Percentiles rank a stretch among this genome's conserved stretches.
Evolutionary conservation across 495 filamentous ascomycete species (phyloP).

Genomic region (Cladorrhinum samala): DNA sequence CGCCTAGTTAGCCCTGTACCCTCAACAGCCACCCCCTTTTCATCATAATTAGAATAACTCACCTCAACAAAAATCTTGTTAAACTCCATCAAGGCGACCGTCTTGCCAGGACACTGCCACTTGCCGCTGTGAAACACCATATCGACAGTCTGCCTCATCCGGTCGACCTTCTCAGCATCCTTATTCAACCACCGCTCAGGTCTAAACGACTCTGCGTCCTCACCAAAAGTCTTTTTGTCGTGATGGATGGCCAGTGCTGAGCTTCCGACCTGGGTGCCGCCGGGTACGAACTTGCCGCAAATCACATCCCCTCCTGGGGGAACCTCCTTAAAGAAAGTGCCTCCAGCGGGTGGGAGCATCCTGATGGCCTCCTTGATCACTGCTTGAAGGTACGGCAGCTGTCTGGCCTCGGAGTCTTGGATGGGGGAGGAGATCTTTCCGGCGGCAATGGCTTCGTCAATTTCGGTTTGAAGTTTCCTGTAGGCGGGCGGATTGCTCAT

Average conservation of each 20-base stretch:
- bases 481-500: conserved; percentile 43
- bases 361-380: conserved; percentile 41
- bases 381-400: conserved; percentile 40
- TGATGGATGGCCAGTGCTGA: conserved; percentile 18
- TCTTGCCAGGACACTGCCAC: conserved; percentile 32
- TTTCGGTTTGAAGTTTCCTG: conserved; percentile 49
- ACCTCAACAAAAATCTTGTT: conserved; percentile 51
- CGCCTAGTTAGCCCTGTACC: too few relatives aligned
- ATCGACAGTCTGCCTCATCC: conserved; percentile 30
- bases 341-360: conserved; percentile 34
- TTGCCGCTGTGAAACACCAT: conserved; percentile 33
- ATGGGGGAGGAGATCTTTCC: conserved; percentile 28
- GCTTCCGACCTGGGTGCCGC: conserved; percentile 41
- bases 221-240: conserved; percentile 31
- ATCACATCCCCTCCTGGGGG: conserved; percentile 45
- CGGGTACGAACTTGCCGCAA: conserved; percentile 44
- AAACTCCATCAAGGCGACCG: conserved; percentile 34
- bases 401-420: conserved; percentile 31
- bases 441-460: conserved; percentile 33
- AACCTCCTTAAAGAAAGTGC: conserved; percentile 41
- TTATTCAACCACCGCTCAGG: conserved; percentile 50
- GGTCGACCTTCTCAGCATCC: conserved; percentile 22
- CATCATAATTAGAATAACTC: background rate
- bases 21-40: background rate
- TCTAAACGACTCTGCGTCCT: conserved; percentile 38